A percentile compares a stretch with the other conserved stretches of the same genome.
Evolutionary conservation across 83 land plant genomes (phyloP).

Genomic region (Thuja plicata): DNA sequence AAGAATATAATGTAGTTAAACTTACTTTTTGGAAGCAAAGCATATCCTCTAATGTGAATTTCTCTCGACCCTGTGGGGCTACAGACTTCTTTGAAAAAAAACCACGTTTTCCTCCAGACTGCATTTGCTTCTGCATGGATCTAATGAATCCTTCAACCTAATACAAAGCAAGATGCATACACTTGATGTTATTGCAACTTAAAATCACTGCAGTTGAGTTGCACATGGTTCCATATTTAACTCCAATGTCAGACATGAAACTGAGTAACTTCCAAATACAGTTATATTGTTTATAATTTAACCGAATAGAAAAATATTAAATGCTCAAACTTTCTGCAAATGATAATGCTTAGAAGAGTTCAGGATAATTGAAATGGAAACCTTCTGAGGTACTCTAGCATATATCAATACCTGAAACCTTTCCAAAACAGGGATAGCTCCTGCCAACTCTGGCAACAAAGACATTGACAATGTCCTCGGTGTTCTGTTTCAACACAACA

Average conservation of each 20-base stretch:
- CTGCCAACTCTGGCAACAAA: constrained; percentile 66
- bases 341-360: neutral
- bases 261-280: neutral
- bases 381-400: neutral
- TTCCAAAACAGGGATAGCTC: constrained; percentile 75
- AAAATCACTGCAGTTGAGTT: neutral
- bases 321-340: neutral
- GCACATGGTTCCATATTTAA: neutral
- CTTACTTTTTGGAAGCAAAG: constrained; percentile 92
- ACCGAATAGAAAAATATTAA: neutral
- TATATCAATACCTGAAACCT: constrained; percentile 66
- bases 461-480: constrained; percentile 60
- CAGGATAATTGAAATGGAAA: neutral
- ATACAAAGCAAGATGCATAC: neutral
- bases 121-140: constrained; percentile 89
- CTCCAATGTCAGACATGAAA: neutral
- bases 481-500: constrained; percentile 45
- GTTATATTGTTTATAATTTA: neutral
- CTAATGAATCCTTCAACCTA: constrained; percentile 91
- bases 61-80: constrained; percentile 79
- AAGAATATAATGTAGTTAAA: neutral
- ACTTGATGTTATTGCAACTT: neutral
- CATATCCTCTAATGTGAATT: constrained; percentile 93
- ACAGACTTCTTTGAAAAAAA: constrained; percentile 83
- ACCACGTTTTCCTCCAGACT: constrained; percentile 82